Evolutionary conservation across 306 rosid genomes (phyloP).

Genomic region (Alnus glutinosa): DNA sequence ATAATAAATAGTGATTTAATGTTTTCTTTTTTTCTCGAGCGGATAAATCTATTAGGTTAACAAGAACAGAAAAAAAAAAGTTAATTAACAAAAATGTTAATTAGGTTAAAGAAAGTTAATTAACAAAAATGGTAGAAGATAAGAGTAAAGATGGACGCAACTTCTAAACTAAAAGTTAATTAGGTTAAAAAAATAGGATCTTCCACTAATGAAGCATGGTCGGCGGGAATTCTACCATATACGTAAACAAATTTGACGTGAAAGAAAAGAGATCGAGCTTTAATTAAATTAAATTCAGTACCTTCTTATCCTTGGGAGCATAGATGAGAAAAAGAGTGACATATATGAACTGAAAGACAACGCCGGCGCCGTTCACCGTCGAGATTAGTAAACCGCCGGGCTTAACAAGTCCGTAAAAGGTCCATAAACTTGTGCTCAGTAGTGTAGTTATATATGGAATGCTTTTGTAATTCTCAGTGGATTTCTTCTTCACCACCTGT

Average conservation of each 20-base stretch:
- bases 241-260: not conserved
- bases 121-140: too few relatives aligned
- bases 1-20: too few relatives aligned
- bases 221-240: not conserved
- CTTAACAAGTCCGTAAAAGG: slow-evolving; percentile 52
- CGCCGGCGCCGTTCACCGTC: slow-evolving; percentile 55
- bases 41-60: too few relatives aligned
- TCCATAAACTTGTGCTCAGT: slow-evolving; percentile 56
- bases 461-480: slow-evolving; percentile 47
- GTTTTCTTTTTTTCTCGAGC: too few relatives aligned
- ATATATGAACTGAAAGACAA: slow-evolving; percentile 38
- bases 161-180: not conserved
- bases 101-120: too few relatives aligned
- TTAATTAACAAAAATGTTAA: too few relatives aligned
- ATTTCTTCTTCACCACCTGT: slow-evolving; percentile 53
- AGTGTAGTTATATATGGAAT: slow-evolving; percentile 50
- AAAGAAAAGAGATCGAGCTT: not conserved
- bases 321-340: slow-evolving; percentile 45
- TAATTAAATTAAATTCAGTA: not conserved
- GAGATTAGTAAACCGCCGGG: slow-evolving; percentile 41
- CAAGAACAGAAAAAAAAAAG: too few relatives aligned
- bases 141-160: too few relatives aligned
- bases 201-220: too few relatives aligned
- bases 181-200: not conserved
- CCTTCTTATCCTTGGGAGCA: slow-evolving; percentile 54